Evolutionary conservation across 768 basidiomycete genomes (phyloP), one percentile per base, ranked within the genome.

Genomic region (Leccinum fibrillosum): DNA sequence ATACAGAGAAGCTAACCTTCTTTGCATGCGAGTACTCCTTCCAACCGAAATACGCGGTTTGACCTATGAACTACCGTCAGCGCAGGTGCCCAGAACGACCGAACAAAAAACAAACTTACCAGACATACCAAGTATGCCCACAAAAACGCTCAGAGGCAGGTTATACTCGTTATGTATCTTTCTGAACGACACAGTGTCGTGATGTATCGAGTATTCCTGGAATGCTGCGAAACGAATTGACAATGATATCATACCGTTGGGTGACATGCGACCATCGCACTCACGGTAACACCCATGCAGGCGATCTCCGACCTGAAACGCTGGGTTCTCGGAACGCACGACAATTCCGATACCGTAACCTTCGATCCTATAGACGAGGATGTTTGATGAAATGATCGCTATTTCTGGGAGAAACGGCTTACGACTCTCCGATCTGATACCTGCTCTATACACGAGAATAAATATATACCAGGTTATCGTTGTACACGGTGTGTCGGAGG

Each of bases 291-390:
- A 13, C 13, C 57, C 59, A 42, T 55, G n/a, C 12, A 66, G 3
- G 23, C 64, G 57, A 55, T 66, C 65, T 10, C 65, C 62, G n/a
- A 44, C 23, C 11, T 55, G 54, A 30, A 64, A 55, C 23, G 47
- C 60, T 0, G 56, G 35, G 42, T 62, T 44, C 45, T 66, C 65
- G 10, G 49, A 67, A 9, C 65, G 62, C 12, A 66, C 3, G 2
- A 66, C 64, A 15, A 60, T 17, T 79, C 52, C 78, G 5, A 80
- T 66, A 8, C 75, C 79, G 30, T 81, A 69, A 15, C 76, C 77
- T 15, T 19, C 4, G 1, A 62, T 45, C 11, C 59, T 64, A 45
- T 8, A 10, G 1, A n/a, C 17, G 10, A 19, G 7, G 28, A 1
- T 25, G 12, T 10, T 3, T 23, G 15, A 49, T 44, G 10, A 26